Evolutionary conservation across 129 eudicot genomes (phyloP), one percentile per base, ranked within the genome.

Genomic region (Dittrichia graveolens): DNA sequence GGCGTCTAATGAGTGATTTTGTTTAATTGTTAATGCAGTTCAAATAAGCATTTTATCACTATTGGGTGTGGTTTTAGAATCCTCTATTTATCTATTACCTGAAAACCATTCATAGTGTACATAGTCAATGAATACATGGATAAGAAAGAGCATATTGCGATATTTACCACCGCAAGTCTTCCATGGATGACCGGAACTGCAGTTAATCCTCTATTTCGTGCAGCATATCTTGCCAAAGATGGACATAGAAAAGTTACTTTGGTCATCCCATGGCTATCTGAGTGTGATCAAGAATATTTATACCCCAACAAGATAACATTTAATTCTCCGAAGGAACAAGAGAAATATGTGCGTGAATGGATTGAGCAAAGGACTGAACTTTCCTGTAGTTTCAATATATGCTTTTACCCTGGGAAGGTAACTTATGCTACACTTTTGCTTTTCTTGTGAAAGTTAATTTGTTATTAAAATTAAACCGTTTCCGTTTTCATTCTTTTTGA

Each of bases 141-240:
- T 52, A 87, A 85, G 75, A 83, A 82, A 83, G 91, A 87, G 53
- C 96, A 90, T 75, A 85, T 93, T 18, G 92, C 98, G 39, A 89
- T 93, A 82, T 93, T 89, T 81, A 93, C 98, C 10, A 93, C 98
- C 3, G 98, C 98, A 24, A 93, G 98, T 79, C 90, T 93, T 64
- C 98, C 98, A 85, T 93, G 98, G 98, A 83, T 93, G 87, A 93
- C 98, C 6, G 98, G 98, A 19, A 90, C 96, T 31, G 71, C 96
- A 1, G 96, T 93, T 49, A 93, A 93, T 79, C 98, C 98, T 80
- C 80, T 93, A 55, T 93, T 93, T 24, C 98, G 98, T 78, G 98
- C 98, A 40, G 92, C 87, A 3, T 93, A 93, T 83, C 92, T 93
- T 8, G 91, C 96, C 14, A 90, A 87, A 72, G 95, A 85, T 73